Conservation (phyloP, 208 protist genomes). For the Leishmania major region DNA sequence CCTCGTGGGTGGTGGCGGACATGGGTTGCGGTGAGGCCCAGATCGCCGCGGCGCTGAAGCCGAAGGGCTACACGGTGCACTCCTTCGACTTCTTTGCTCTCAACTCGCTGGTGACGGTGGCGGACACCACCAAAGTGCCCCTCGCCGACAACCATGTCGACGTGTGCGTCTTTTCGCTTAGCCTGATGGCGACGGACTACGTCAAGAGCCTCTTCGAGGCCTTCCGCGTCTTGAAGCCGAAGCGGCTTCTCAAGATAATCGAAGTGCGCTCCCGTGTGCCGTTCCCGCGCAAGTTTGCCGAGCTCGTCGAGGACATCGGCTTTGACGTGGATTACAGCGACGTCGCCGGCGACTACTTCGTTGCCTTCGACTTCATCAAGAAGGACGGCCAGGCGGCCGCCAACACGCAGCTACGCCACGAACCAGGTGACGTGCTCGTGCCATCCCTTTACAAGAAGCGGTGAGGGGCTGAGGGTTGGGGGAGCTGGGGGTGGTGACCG, state of each 20-base stretch:
- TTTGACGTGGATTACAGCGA: constrained; percentile 86
- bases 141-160: constrained; percentile 81
- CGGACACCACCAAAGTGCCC: constrained; percentile 89
- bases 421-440: constrained; percentile 78
- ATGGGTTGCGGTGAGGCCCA: constrained; percentile 96
- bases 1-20: constrained; percentile 91
- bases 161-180: constrained; percentile 94
- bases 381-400: constrained; percentile 47
- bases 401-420: constrained; percentile 52
- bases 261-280: constrained; percentile 94
- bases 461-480: constrained; percentile 31
- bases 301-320: constrained; percentile 84
- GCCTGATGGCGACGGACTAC: constrained; percentile 97
- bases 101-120: constrained; percentile 83
- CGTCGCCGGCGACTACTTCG: constrained; percentile 91
- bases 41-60: constrained; percentile 71
- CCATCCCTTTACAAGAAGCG: constrained; percentile 96
- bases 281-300: constrained; percentile 71
- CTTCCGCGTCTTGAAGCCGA: constrained; percentile 90
- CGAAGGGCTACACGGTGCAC: constrained; percentile 92
- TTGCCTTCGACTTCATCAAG: constrained; percentile 93
- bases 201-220: constrained; percentile 92
- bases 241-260: constrained; percentile 90
- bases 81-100: constrained; percentile 94
- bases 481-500: background rate